Percentiles rank a stretch among this genome's conserved stretches.
Evolutionary conservation across 2,329 filamentous ascomycete species (phyloP).

Genomic region (Arthroderma sp.): DNA sequence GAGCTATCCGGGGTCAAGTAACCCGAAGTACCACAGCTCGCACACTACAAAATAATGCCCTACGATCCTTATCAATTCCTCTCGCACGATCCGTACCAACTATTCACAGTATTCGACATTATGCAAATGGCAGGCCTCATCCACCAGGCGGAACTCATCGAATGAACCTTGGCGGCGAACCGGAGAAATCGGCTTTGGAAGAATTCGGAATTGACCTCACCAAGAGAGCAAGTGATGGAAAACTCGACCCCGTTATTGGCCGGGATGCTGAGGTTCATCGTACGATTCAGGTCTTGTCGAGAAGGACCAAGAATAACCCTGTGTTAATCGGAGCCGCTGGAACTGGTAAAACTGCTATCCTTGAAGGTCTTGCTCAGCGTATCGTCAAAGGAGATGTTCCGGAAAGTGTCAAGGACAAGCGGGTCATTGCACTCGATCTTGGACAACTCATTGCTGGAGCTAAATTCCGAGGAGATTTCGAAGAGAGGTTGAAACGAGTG

Average conservation of each 20-base stretch:
- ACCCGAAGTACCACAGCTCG: too few relatives aligned
- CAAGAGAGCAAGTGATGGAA: conserved; percentile 68
- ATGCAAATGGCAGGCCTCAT: conserved; percentile 57
- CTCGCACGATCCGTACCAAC: conserved; percentile 4
- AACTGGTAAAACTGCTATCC: conserved; percentile 84
- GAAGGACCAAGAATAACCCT: conserved; percentile 90
- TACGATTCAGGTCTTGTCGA: conserved; percentile 84
- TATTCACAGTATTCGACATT: conserved; percentile 19
- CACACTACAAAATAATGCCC: too few relatives aligned
- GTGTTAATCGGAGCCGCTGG: conserved; percentile 86
- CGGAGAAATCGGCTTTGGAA: conserved; percentile 76
- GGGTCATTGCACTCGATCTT: conserved; percentile 74
- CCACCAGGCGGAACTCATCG: conserved; percentile 85
- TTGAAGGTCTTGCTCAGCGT: conserved; percentile 78
- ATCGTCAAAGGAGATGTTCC: conserved; percentile 90
- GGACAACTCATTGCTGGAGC: conserved; percentile 89
- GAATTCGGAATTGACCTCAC: conserved; percentile 87
- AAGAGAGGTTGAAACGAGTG: conserved; percentile 83
- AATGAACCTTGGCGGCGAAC: conserved; percentile 71
- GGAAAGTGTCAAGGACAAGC: conserved; percentile 89
- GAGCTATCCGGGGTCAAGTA: too few relatives aligned
- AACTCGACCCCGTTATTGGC: conserved; percentile 91
- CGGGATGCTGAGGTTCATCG: conserved; percentile 83
- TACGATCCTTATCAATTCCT: too few relatives aligned
- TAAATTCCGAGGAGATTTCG: conserved; percentile 91